Conservation (phyloP, 139 green algal species). For the Zygnema circumcarinatum region DNA sequence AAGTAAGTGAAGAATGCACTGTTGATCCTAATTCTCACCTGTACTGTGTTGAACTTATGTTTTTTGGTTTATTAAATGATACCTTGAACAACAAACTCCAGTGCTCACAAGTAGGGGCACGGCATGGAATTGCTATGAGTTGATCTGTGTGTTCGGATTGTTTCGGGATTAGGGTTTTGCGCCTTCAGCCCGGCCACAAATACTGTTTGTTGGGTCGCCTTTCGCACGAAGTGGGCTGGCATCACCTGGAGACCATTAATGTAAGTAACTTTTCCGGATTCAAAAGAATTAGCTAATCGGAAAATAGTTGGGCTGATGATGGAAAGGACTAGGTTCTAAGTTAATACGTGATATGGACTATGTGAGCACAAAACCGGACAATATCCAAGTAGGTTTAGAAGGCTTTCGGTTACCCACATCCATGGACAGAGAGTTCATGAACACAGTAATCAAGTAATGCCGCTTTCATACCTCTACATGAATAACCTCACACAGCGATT, state of each 20-base stretch:
- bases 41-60: background rate
- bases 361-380: background rate
- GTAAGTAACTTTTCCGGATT: slow-evolving; percentile 3
- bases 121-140: background rate
- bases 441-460: background rate
- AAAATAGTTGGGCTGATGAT: background rate
- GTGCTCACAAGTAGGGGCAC: background rate
- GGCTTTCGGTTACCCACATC: too few species aligned
- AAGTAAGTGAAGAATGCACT: slow-evolving; percentile 67
- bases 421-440: too few species aligned
- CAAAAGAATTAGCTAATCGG: background rate
- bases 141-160: too few species aligned
- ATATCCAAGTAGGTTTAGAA: background rate
- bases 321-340: background rate
- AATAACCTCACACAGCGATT: too few species aligned
- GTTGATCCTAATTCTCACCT: background rate
- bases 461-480: too few species aligned
- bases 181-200: slow-evolving; percentile 90
- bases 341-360: background rate
- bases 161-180: slow-evolving; percentile 82
- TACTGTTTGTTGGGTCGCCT: slow-evolving; percentile 91
- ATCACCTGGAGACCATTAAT: slow-evolving; percentile 79
- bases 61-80: background rate
- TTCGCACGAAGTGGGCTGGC: slow-evolving; percentile 93
- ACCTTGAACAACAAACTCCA: background rate